A percentile compares a stretch with the other conserved stretches of the same genome.
phyloP scores from a whole-genome alignment of 371 early-diverging fungal genomes.

The Apophysomyces ossiformis region DNA sequence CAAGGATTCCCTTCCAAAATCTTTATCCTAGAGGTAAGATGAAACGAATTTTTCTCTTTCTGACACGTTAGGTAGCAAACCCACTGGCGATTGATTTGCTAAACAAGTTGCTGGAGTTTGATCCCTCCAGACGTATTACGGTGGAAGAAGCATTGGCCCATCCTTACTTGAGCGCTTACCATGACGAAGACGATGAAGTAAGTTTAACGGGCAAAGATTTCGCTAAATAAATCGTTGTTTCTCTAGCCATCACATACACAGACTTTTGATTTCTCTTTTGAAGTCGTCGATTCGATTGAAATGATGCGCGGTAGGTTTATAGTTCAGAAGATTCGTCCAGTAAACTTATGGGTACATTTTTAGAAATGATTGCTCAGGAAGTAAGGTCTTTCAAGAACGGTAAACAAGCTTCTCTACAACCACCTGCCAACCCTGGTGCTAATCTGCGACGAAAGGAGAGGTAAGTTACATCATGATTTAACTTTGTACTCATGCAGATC shows the following conservation, averaged over 20 bases:
- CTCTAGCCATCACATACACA: constrained; percentile 65
- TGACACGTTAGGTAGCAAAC: constrained; percentile 36
- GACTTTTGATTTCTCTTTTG: constrained; percentile 93
- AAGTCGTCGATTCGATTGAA: constrained; percentile 81
- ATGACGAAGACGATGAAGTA: constrained; percentile 80
- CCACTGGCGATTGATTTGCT: constrained; percentile 81
- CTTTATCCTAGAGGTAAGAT: constrained; percentile 71
- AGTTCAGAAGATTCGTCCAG: background rate
- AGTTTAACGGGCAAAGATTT: background rate
- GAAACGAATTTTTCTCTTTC: background rate
- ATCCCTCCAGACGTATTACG: constrained; percentile 82
- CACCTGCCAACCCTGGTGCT: constrained; percentile 28
- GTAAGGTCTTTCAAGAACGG: constrained; percentile 71
- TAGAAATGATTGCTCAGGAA: constrained; percentile 88
- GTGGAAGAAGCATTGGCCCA: constrained; percentile 84
- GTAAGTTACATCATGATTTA: constrained; percentile 17
- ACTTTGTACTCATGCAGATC: background rate
- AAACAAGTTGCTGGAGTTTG: constrained; percentile 78
- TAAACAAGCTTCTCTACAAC: constrained; percentile 37
- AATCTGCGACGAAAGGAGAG: constrained; percentile 54
- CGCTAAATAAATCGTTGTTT: background rate
- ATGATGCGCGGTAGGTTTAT: constrained; percentile 82
- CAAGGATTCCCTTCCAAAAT: constrained; percentile 84
- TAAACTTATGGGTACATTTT: background rate
- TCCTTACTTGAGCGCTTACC: constrained; percentile 78